Evolutionary conservation across 306 rosid genomes (phyloP).

Genomic region (Senna siamea): DNA sequence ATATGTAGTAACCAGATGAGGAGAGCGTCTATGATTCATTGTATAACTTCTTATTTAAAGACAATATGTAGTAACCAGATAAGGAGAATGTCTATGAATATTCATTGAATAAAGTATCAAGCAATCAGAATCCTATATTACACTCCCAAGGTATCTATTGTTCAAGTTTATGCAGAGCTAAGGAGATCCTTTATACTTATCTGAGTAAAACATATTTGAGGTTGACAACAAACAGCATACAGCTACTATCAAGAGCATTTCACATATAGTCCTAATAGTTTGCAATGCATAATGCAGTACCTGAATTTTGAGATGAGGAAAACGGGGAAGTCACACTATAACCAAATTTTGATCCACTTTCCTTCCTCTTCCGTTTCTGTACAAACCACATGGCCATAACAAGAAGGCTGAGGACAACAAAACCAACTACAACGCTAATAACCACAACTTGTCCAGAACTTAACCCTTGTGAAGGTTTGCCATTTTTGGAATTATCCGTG

Average conservation of each 20-base stretch:
- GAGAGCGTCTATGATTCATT: constrained; percentile 15
- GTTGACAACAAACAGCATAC: too few species aligned
- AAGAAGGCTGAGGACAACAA: constrained; percentile 69
- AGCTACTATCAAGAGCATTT: constrained; percentile 16
- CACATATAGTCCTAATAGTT: constrained; percentile 24
- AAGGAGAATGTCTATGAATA: not conserved
- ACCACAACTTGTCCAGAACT: constrained; percentile 58
- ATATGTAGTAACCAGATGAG: constrained; percentile 7
- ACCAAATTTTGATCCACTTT: constrained; percentile 43
- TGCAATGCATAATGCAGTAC: constrained; percentile 46
- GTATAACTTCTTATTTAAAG: not conserved
- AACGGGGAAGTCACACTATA: constrained; percentile 72
- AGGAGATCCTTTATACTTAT: too few species aligned
- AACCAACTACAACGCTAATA: constrained; percentile 67
- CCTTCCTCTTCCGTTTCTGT: constrained; percentile 64
- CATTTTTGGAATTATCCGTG: constrained; percentile 22
- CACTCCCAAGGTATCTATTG: not conserved
- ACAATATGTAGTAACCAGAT: constrained; percentile 17
- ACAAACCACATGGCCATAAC: constrained; percentile 67
- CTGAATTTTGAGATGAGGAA: constrained; percentile 94
- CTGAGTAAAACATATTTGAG: too few species aligned
- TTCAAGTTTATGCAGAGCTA: not conserved
- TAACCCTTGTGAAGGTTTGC: constrained; percentile 48
- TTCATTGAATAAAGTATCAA: constrained; percentile 15
- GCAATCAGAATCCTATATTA: not conserved